phyloP scores from a whole-genome alignment of 495 filamentous ascomycete species.

The Xylaria venustula region DNA sequence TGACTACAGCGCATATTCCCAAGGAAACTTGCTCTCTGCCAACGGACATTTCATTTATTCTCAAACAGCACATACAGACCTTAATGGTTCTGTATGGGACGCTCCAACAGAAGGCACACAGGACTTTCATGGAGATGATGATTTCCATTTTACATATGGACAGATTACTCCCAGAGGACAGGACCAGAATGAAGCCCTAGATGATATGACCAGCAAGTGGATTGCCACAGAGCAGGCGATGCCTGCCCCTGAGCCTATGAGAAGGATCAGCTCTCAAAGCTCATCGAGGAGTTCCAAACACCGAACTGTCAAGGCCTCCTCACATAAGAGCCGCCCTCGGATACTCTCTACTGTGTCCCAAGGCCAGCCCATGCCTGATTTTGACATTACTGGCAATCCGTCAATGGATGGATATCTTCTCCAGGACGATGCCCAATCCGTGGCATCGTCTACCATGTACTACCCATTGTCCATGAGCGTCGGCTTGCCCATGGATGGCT shows the following conservation, averaged over 20 bases:
- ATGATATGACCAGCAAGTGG: slow-evolving; percentile 47
- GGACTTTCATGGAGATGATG: slow-evolving; percentile 54
- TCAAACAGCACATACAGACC: slow-evolving; percentile 54
- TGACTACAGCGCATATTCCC: slow-evolving; percentile 50
- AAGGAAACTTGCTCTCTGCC: slow-evolving; percentile 47
- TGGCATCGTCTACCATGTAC: slow-evolving; percentile 40
- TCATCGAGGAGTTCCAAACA: slow-evolving; percentile 49
- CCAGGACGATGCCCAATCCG: slow-evolving; percentile 46
- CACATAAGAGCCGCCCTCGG: slow-evolving; percentile 44
- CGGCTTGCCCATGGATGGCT: slow-evolving; percentile 36
- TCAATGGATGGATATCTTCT: slow-evolving; percentile 47
- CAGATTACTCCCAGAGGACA: slow-evolving; percentile 49
- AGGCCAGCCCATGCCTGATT: slow-evolving; percentile 46
- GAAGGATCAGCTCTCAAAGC: slow-evolving; percentile 45
- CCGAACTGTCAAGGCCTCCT: slow-evolving; percentile 43
- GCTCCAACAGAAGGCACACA: slow-evolving; percentile 52
- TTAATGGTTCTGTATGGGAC: slow-evolving; percentile 49
- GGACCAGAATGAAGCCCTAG: slow-evolving; percentile 44
- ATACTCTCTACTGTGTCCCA: slow-evolving; percentile 44
- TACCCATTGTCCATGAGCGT: slow-evolving; percentile 41
- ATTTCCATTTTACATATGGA: slow-evolving; percentile 47
- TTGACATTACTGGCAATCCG: slow-evolving; percentile 50
- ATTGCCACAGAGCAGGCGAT: slow-evolving; percentile 32
- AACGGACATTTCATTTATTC: slow-evolving; percentile 52
- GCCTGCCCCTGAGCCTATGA: slow-evolving; percentile 47